Evolutionary conservation across 2,329 filamentous ascomycete genomes (phyloP), one percentile per base, ranked within the genome.

Genomic region (Endocalyx cinctus): DNA sequence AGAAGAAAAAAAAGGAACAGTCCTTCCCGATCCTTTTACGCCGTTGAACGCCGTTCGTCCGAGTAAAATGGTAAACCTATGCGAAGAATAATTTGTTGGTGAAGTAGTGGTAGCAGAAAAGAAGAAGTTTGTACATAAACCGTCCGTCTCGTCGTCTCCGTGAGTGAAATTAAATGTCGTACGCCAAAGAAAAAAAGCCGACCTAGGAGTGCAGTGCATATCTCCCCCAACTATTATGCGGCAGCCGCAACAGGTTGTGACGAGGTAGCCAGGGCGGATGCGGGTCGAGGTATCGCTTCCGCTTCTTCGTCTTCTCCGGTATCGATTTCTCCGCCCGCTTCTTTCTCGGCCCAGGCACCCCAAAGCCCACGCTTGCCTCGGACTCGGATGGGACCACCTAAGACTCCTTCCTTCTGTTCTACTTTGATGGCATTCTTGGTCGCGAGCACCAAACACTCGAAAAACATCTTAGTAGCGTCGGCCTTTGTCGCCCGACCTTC

Each of bases 381-480:
- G 38, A 98, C 84, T 38, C 82, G 74, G 52, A 98, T 87, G 11
- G 83, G 76, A 3, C 81, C 84, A 31, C 89, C 89, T 17, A 97
- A 74, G 23, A 72, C 54, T 11, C 74, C 75, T 41, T 81, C 69
- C 30, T 76, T 75, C 62, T 98, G 92, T 57, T 97, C 90, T 17
- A 97, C 87, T 64, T 95, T 95, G 64, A 98, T 85, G 17, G 92
- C 92, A 57, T 98, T 92, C 66, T 98, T 98, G 26, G 92, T 98
- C 5, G 90, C 92, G 29, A 98, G 73, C 4, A 98, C 92, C 16
- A 98, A 72, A 34, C 92, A 83, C 64, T 98, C 92, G 52, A 98
- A 98, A 68, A 98, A 98, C 88, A 98, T 96, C 72, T 96, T 96
- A 27, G 92, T 98, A 1, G 92, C 92, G 51, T 97, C 92, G 7